These are phyloP conservation scores for Auriscalpium orientale DNA, from an alignment of 768 basidiomycete species.

Conservation along the genomic window DNA sequence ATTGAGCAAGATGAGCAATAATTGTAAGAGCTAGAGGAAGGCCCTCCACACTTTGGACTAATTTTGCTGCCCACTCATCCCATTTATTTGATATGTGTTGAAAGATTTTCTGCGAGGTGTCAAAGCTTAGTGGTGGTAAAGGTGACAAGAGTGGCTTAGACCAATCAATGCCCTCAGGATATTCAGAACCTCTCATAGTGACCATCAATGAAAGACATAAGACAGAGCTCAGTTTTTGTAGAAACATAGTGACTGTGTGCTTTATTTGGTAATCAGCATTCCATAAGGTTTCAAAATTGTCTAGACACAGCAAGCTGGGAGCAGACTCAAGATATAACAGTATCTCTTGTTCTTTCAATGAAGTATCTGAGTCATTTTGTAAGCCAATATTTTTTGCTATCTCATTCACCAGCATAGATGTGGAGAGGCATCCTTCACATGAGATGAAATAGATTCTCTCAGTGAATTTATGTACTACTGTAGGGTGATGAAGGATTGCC, in stretches of 20 bases:
- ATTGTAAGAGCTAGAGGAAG: not conserved
- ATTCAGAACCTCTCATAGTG: not conserved
- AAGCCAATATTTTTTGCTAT: not conserved
- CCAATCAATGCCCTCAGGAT: not conserved
- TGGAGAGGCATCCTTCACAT: not conserved
- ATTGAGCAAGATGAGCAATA: not conserved
- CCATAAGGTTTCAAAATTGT: not conserved
- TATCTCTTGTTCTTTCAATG: not conserved
- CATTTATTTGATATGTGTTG: not conserved
- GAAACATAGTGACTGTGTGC: not conserved
- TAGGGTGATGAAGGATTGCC: too few relatives aligned
- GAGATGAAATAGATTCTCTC: not conserved
- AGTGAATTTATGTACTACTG: too few relatives aligned
- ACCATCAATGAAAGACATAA: not conserved
- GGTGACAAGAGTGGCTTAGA: not conserved
- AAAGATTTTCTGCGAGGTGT: not conserved
- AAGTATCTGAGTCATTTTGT: not conserved
- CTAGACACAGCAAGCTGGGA: not conserved
- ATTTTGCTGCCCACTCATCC: too few relatives aligned
- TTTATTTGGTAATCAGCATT: not conserved
- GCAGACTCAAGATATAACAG: not conserved
- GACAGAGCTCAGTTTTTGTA: not conserved
- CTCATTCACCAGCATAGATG: not conserved
- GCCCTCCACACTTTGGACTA: not conserved
- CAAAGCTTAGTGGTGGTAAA: not conserved